Conservation (phyloP, 2,329 filamentous ascomycete genomes). For the Lachnellula suecica region DNA sequence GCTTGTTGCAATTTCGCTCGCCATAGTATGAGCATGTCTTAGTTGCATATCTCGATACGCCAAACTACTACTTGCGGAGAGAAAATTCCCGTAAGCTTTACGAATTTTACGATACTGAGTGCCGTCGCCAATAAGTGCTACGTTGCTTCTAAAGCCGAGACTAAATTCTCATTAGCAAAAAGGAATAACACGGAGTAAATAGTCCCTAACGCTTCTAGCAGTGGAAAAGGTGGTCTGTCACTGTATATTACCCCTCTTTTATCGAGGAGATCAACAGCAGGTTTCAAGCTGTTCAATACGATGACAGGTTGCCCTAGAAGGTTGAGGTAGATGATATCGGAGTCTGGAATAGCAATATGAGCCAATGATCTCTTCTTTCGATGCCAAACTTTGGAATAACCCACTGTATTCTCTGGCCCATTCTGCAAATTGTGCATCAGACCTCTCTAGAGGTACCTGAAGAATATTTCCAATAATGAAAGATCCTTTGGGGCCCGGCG, state of each 20-base stretch:
- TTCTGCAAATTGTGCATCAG: conserved; percentile 12
- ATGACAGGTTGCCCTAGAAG: conserved; percentile 35
- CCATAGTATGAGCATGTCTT: conserved; percentile 30
- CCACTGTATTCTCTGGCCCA: conserved; percentile 21
- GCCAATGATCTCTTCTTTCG: neutral
- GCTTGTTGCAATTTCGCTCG: conserved; percentile 31
- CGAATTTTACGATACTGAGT: conserved; percentile 39
- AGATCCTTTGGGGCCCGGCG: conserved; percentile 14
- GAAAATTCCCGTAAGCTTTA: conserved; percentile 29
- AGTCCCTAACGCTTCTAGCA: conserved; percentile 11
- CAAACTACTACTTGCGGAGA: conserved; percentile 7
- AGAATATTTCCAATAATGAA: conserved; percentile 18
- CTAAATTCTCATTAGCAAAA: neutral
- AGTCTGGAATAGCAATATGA: conserved; percentile 31
- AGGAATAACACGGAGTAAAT: neutral
- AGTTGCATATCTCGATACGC: conserved; percentile 28
- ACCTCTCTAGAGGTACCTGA: conserved; percentile 11
- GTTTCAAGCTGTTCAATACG: conserved; percentile 42
- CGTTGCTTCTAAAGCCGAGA: conserved; percentile 39
- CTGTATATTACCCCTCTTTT: conserved; percentile 44
- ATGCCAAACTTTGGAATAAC: neutral
- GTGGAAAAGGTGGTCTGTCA: conserved; percentile 43
- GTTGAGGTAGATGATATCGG: conserved; percentile 19
- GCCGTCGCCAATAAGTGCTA: conserved; percentile 41
- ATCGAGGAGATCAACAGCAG: conserved; percentile 44